Conservation (phyloP, 352 stramenopile genomes). For the Phytophthora pseudosyringae region DNA sequence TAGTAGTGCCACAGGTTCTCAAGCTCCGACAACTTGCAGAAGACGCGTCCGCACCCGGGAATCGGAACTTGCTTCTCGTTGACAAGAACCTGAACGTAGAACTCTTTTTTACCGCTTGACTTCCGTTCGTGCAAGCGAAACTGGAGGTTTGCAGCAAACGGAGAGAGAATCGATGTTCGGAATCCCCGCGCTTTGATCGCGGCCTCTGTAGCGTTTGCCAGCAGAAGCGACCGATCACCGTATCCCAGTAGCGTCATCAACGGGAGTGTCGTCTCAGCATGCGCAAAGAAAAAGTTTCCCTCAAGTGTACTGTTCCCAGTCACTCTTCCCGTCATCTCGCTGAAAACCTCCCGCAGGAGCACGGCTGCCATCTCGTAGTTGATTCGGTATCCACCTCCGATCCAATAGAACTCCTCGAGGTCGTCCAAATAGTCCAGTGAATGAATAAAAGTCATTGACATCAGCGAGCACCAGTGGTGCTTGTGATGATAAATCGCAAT, state of each 20-base stretch:
- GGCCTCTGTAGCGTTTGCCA: constrained; percentile 33
- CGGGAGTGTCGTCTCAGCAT: constrained; percentile 63
- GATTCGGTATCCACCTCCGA: constrained; percentile 50
- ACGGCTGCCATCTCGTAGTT: constrained; percentile 61
- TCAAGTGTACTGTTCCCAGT: constrained; percentile 9
- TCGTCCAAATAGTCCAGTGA: constrained; percentile 55
- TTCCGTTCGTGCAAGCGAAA: constrained; percentile 49
- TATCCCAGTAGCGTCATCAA: constrained; percentile 60
- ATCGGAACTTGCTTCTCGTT: constrained; percentile 45
- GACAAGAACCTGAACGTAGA: constrained; percentile 53
- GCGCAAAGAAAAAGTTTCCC: constrained; percentile 58
- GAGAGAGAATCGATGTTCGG: constrained; percentile 46
- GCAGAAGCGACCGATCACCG: constrained; percentile 34
- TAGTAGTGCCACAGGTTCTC: constrained; percentile 43
- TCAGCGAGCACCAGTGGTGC: constrained; percentile 52
- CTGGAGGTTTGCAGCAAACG: constrained; percentile 58
- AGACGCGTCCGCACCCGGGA: constrained; percentile 30
- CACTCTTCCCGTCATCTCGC: constrained; percentile 28
- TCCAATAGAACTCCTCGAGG: constrained; percentile 55
- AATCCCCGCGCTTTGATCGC: constrained; percentile 46
- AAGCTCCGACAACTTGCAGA: constrained; percentile 37
- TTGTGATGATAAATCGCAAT: constrained; percentile 51
- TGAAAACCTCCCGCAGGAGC: constrained; percentile 44
- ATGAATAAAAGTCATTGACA: constrained; percentile 33
- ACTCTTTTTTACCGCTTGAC: constrained; percentile 1